Evolutionary conservation across 345 rosid genomes (phyloP).

Genomic region (Nephelium lappaceum): DNA sequence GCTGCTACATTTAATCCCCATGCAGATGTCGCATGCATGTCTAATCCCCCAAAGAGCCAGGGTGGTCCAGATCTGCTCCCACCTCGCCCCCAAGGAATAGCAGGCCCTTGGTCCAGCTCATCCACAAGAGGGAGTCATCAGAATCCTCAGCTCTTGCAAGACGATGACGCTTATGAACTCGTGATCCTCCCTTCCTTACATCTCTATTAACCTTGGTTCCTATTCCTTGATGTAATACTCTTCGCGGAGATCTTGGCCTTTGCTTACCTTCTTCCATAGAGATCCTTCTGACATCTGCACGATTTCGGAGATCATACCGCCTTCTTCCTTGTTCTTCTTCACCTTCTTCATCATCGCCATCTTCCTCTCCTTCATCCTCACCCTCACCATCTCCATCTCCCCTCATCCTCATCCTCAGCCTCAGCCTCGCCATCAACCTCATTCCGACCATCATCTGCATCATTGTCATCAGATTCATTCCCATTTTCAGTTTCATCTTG

Average conservation of each 20-base stretch:
- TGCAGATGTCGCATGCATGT: slow-evolving; percentile 76
- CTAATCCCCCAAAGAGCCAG: slow-evolving; percentile 97
- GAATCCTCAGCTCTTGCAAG: slow-evolving; percentile 86
- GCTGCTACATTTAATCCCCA: slow-evolving; percentile 95
- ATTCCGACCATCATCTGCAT: slow-evolving; percentile 58
- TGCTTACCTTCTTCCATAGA: slow-evolving; percentile 80
- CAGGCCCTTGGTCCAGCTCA: slow-evolving; percentile 98
- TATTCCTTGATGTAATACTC: slow-evolving; percentile 97
- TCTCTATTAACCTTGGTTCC: slow-evolving; percentile 87
- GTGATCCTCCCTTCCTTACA: slow-evolving; percentile 90
- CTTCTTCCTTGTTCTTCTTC: slow-evolving; percentile 94
- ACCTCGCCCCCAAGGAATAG: slow-evolving; percentile 92
- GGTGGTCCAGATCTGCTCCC: slow-evolving; percentile 96
- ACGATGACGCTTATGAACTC: slow-evolving; percentile 93
- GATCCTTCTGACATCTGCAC: slow-evolving; percentile 86
- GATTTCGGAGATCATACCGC: slow-evolving; percentile 95
- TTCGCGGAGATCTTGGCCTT: slow-evolving; percentile 85
- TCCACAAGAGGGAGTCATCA: slow-evolving; percentile 99
- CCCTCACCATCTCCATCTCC: slow-evolving; percentile 42
- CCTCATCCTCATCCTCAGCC: slow-evolving; percentile 44
- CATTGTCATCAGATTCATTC: slow-evolving; percentile 73
- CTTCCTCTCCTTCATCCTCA: slow-evolving; percentile 65
- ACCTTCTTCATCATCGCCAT: slow-evolving; percentile 69
- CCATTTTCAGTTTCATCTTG: slow-evolving; percentile 86
- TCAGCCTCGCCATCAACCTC: slow-evolving; percentile 66